These are phyloP conservation scores for Tricholoma terreum DNA, from an alignment of 768 basidiomycete species.

Conservation along the genomic window DNA sequence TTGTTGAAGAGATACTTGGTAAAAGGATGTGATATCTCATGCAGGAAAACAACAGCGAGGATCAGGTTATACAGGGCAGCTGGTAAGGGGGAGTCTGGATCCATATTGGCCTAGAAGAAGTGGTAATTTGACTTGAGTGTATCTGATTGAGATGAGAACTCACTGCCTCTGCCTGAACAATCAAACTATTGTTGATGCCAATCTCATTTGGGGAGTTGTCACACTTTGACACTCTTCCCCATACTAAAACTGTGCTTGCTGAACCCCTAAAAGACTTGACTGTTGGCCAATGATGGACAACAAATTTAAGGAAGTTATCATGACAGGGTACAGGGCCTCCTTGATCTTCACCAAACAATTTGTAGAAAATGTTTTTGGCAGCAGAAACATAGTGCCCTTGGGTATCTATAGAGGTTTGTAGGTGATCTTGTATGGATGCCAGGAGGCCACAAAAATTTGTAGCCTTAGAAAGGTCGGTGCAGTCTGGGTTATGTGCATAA, in stretches of 20 bases:
- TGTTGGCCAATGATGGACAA: not conserved
- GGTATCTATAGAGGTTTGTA: not conserved
- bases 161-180: not conserved
- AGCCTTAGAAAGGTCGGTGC: not conserved
- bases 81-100: not conserved
- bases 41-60: not conserved
- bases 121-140: not conserved
- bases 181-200: not conserved
- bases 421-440: not conserved
- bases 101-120: not conserved
- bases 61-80: not conserved
- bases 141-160: not conserved
- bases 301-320: not conserved
- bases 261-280: not conserved
- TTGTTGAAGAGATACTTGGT: not conserved
- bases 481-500: not conserved
- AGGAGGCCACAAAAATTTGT: not conserved
- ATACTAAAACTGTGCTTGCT: not conserved
- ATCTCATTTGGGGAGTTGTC: not conserved
- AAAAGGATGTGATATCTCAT: not conserved
- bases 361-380: not conserved
- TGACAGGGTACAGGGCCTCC: not conserved
- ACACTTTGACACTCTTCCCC: not conserved
- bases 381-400: not conserved
- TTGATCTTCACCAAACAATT: not conserved